phyloP scores from a whole-genome alignment of 73 alveolate species.

The Effrenium voratum region DNA sequence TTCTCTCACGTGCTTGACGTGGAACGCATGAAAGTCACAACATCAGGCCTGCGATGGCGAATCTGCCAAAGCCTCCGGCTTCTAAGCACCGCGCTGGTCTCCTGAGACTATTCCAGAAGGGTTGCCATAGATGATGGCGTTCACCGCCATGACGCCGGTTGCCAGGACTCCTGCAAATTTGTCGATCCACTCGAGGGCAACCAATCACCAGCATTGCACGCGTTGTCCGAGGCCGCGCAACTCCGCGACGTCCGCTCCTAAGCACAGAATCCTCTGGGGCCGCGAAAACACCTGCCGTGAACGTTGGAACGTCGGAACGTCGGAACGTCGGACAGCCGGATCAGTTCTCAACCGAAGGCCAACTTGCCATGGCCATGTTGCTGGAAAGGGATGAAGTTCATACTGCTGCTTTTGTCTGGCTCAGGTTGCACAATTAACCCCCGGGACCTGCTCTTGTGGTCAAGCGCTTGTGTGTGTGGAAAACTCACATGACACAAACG shows the following conservation, averaged over 20 bases:
- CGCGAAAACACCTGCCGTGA: constrained; percentile 34
- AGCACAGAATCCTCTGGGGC: constrained; percentile 59
- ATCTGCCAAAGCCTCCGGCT: no score
- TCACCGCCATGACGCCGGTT: constrained; percentile 70
- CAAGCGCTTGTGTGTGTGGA: no score
- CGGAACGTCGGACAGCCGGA: no score
- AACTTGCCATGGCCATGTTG: no score
- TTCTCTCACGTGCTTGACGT: not conserved
- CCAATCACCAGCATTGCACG: not conserved
- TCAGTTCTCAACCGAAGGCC: no score
- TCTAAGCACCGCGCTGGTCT: not conserved
- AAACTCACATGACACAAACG: no score
- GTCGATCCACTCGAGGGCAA: not conserved
- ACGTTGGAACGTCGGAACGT: not conserved
- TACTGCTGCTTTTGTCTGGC: no score
- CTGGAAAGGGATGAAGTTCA: no score
- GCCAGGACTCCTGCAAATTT: constrained; percentile 30
- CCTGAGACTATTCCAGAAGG: constrained; percentile 33
- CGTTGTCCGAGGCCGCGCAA: not conserved
- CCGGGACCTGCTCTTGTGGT: no score
- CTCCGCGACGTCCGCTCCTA: not conserved
- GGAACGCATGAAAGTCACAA: not conserved
- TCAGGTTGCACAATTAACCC: no score
- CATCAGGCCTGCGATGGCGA: not conserved
- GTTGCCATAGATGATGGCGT: constrained; percentile 58